Base-by-base conservation (phyloP, 331 rosid genomes). In the Dryas integrifolia region DNA sequence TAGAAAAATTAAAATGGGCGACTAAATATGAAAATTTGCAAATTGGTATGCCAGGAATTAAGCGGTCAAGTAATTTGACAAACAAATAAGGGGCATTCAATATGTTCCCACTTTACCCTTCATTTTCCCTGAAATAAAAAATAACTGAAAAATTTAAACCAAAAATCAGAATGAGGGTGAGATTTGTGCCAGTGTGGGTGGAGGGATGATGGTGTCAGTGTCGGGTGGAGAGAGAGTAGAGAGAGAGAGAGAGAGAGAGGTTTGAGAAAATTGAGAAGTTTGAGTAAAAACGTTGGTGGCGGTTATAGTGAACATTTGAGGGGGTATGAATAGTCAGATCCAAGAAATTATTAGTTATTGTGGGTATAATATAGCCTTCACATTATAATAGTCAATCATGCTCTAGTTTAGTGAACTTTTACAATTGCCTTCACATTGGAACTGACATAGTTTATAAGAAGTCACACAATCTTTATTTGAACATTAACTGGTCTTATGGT, bases 401-500 rank as follows among this genome's bases (percentile, higher is more conserved):
- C 24, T 40, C 21, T 53, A 69, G 40, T 53, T 11, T 39, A 52
- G 50, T 52, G 41, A 59, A 53, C 40, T 40, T 52, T 30, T 40
- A 65, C 9, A 70, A 70, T 56, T 70, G 21, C 50, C 50, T 70
- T 70, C 43, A 6, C 53, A 55, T 24, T 46, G 6, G 11, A 46
- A 3, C 43, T 47, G 12, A 47, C 45, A 59, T 30, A 15, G 49
- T 41, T 63, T 9, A 44, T 43, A 64, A 9, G 15, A 64, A 21
- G 30, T 63, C 12, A 3, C 41, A 38, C 41, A 9, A 10, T 41
- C 7, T 35, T 13, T 21, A 44, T 26, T 5, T 26, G 21, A 66
- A 53, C 21, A 1, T 66, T 47, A 38, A 49, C 53, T 26, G 10
- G 15, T 71, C 50, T 53, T 24, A 51, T 74, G 72, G 65, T 40